Conservation (phyloP, 2,329 filamentous ascomycete genomes). For the Simplicillium aogashimaense region DNA sequence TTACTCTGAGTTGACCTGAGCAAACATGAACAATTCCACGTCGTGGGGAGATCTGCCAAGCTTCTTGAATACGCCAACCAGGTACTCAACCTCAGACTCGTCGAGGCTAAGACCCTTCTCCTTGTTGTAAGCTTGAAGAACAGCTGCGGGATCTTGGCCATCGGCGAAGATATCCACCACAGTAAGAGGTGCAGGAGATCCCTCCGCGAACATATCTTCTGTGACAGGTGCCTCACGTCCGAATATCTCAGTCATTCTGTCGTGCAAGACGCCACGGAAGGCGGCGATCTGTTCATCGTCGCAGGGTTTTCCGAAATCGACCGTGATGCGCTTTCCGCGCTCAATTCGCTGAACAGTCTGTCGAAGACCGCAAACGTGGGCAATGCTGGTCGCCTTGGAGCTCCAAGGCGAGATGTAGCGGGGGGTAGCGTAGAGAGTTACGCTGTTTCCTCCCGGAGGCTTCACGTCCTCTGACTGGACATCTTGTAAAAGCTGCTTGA, state of each 20-base stretch:
- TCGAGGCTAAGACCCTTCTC: conserved; percentile 80
- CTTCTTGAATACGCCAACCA: conserved; percentile 52
- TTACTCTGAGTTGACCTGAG: conserved; percentile 89
- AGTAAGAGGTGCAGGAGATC: conserved; percentile 50
- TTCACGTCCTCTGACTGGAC: conserved; percentile 15
- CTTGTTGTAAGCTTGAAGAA: conserved; percentile 75
- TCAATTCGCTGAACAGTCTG: conserved; percentile 68
- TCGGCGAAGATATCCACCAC: conserved; percentile 65
- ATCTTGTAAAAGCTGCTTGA: conserved; percentile 35
- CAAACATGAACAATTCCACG: conserved; percentile 98
- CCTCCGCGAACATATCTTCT: conserved; percentile 68
- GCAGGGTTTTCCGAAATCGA: conserved; percentile 43
- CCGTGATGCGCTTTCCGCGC: conserved; percentile 69
- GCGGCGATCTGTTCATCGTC: conserved; percentile 39
- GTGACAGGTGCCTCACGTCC: conserved; percentile 57
- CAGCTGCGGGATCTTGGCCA: conserved; percentile 54
- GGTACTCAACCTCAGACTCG: conserved; percentile 80
- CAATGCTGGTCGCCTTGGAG: conserved; percentile 89
- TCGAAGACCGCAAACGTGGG: conserved; percentile 78
- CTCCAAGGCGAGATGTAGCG: conserved; percentile 94
- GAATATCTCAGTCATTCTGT: conserved; percentile 92
- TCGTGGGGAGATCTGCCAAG: conserved; percentile 58
- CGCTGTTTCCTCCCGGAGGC: conserved; percentile 33
- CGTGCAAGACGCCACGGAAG: conserved; percentile 66
- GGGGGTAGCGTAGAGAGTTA: conserved; percentile 65